These are phyloP conservation scores for Pinus albicaulis DNA, from an alignment of 75 land plant species.

Conservation along the genomic window DNA sequence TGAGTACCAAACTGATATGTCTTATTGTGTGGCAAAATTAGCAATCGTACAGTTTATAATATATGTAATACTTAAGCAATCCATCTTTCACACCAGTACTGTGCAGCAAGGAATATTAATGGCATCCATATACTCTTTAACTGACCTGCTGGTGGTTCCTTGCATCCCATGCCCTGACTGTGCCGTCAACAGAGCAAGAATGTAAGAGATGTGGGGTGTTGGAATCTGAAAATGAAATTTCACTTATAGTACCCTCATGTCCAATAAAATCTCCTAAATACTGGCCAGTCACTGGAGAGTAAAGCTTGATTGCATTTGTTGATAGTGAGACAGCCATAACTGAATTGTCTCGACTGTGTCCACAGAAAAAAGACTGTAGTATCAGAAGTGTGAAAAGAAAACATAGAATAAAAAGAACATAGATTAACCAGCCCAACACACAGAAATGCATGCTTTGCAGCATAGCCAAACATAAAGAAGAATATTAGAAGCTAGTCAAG, in stretches of 20 bases:
- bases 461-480: too few relatives aligned
- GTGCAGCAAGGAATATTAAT: neutral
- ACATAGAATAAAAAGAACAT: neutral
- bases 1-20: neutral
- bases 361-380: neutral
- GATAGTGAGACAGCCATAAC: constrained; percentile 91
- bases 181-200: constrained; percentile 91
- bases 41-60: neutral
- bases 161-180: constrained; percentile 86
- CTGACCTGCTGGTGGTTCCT: constrained; percentile 63
- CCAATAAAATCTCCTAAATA: constrained; percentile 81
- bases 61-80: neutral
- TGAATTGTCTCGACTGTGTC: constrained; percentile 46
- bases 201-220: constrained; percentile 54
- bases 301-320: constrained; percentile 78
- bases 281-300: constrained; percentile 83
- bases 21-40: neutral
- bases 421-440: neutral
- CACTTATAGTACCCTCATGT: constrained; percentile 65
- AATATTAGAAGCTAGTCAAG: too few relatives aligned
- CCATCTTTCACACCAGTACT: neutral
- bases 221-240: constrained; percentile 65
- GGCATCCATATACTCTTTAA: neutral
- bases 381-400: neutral
- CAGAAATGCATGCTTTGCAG: neutral